Conservation (phyloP, 2,329 filamentous ascomycete genomes). For the Trichophyton verrucosum region DNA sequence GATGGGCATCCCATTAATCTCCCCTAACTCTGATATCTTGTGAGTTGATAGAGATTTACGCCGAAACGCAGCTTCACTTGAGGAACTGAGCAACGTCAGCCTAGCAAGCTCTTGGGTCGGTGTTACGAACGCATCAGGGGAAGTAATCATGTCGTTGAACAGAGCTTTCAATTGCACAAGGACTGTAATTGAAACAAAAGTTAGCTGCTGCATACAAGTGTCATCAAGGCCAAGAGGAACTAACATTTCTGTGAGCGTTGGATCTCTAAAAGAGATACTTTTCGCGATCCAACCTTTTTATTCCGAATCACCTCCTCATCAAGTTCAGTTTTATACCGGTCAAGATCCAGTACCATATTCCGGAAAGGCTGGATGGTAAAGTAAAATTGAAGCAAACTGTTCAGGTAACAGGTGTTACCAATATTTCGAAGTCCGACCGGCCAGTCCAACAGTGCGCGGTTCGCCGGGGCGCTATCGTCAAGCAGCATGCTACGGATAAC, state of each 20-base stretch:
- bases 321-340: slow-evolving; percentile 56
- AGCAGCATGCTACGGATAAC: slow-evolving; percentile 25
- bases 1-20: slow-evolving; percentile 35
- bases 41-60: slow-evolving; percentile 34
- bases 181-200: slow-evolving; percentile 40
- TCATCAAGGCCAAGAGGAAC: slow-evolving; percentile 24
- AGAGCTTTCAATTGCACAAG: slow-evolving; percentile 58
- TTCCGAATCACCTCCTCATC: slow-evolving; percentile 49
- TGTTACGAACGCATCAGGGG: slow-evolving; percentile 49
- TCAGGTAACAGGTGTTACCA: slow-evolving; percentile 95
- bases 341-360: slow-evolving; percentile 65
- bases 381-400: slow-evolving; percentile 90
- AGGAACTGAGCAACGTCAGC: slow-evolving; percentile 56
- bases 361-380: slow-evolving; percentile 77
- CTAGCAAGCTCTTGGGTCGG: slow-evolving; percentile 69
- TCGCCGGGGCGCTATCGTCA: slow-evolving; percentile 20
- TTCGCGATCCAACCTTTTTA: slow-evolving; percentile 64
- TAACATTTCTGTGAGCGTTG: slow-evolving; percentile 59
- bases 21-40: slow-evolving; percentile 26
- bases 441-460: slow-evolving; percentile 39
- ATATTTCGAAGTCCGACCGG: slow-evolving; percentile 87
- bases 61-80: slow-evolving; percentile 42
- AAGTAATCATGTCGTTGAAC: slow-evolving; percentile 58
- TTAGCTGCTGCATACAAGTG: slow-evolving; percentile 10
- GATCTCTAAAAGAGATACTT: slow-evolving; percentile 48